These are phyloP conservation scores for Micractinium sp. DNA, from an alignment of 139 green algal species.

Conservation along the genomic window DNA sequence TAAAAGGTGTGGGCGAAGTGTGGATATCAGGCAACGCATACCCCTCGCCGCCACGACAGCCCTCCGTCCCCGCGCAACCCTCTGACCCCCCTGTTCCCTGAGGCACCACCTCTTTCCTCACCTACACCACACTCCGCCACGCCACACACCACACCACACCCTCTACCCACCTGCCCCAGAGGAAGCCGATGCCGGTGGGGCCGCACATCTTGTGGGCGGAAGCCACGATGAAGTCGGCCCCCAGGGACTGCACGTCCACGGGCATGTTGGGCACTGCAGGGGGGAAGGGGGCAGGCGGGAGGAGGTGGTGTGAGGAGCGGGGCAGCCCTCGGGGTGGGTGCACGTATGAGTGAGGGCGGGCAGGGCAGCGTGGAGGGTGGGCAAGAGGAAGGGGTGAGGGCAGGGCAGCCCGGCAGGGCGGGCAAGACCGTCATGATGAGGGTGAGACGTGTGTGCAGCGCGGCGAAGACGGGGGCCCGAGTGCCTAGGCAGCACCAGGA, in stretches of 20 bases:
- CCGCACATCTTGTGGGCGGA: conserved; percentile 98
- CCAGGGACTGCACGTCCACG: conserved; percentile 89
- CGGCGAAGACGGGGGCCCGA: no score
- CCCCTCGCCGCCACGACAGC: no score
- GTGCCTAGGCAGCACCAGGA: no score
- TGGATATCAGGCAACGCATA: no score
- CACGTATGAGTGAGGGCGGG: neutral
- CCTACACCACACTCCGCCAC: neutral
- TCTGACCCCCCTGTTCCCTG: no score
- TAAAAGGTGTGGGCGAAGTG: no score
- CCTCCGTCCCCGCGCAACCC: no score
- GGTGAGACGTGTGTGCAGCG: no score
- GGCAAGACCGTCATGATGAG: no score
- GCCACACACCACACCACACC: neutral
- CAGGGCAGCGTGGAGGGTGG: neutral
- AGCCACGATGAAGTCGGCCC: conserved; percentile 95
- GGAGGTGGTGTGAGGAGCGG: neutral
- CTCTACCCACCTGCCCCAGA: conserved; percentile 84
- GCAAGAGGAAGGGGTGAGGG: neutral
- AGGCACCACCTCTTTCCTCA: no score
- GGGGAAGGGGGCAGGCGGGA: neutral
- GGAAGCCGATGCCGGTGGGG: conserved; percentile 97
- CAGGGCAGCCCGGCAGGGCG: no score
- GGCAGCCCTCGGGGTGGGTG: neutral
- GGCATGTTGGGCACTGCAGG: conserved; percentile 91